phyloP scores from a whole-genome alignment of 1,139 yeast species.

The Pichia inconspicua region DNA sequence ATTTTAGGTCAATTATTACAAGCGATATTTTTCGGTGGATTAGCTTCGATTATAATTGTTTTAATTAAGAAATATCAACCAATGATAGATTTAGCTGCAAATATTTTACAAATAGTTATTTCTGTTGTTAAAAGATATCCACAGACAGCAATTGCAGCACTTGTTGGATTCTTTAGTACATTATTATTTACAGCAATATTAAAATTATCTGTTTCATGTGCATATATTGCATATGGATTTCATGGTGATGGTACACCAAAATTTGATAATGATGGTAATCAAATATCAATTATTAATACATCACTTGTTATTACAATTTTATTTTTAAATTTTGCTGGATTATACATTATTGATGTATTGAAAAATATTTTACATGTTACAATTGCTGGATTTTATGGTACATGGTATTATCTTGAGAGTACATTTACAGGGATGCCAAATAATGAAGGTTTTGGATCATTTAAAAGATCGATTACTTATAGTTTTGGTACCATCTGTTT shows the following conservation, averaged over 20 bases:
- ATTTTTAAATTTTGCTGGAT: conserved; percentile 56
- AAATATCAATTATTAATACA: conserved; percentile 61
- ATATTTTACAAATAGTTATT: conserved; percentile 62
- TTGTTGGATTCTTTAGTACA: conserved; percentile 39
- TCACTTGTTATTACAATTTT: conserved; percentile 53
- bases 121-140: conserved; percentile 73
- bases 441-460: conserved; percentile 75
- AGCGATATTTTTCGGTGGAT: conserved; percentile 64
- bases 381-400: conserved; percentile 79
- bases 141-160: conserved; percentile 55
- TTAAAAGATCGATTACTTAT: conserved; percentile 75
- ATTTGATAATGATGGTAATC: conserved; percentile 33
- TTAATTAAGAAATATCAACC: conserved; percentile 68
- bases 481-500: conserved; percentile 88
- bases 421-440: conserved; percentile 77
- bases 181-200: conserved; percentile 26
- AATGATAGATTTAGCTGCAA: conserved; percentile 52
- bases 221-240: conserved; percentile 35
- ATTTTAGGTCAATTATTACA: conserved; percentile 63
- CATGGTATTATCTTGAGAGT: conserved; percentile 76
- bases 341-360: conserved; percentile 75
- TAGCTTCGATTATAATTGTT: conserved; percentile 56
- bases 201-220: conserved; percentile 18
- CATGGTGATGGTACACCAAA: conserved; percentile 45
- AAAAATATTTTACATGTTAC: conserved; percentile 81